phyloP scores from a whole-genome alignment of 75 land plant species.

The Picea glauca region DNA sequence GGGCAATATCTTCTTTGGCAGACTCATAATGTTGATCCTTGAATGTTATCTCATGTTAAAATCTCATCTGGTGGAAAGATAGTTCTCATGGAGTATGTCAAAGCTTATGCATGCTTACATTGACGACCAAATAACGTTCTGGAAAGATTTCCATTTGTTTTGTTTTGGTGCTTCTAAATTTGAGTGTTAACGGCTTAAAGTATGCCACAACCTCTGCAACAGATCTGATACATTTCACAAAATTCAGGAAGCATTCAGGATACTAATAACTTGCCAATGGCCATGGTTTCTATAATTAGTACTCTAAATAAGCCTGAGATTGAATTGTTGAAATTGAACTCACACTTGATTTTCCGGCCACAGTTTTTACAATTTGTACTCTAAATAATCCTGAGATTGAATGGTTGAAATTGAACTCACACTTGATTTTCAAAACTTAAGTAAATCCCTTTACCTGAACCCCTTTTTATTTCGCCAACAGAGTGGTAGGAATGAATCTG shows the following conservation, averaged over 20 bases:
- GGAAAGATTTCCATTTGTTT: slow-evolving; percentile 42
- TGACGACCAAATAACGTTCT: slow-evolving; percentile 70
- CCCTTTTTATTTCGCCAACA: slow-evolving; percentile 69
- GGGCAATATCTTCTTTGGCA: background rate
- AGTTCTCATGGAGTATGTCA: background rate
- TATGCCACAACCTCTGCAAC: slow-evolving; percentile 38
- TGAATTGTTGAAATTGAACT: background rate
- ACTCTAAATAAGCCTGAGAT: background rate
- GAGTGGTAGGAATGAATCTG: slow-evolving; percentile 58
- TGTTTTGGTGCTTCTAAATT: slow-evolving; percentile 32
- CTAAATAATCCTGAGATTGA: background rate
- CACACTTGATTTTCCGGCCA: background rate
- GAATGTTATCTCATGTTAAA: too few relatives aligned
- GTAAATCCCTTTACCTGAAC: slow-evolving; percentile 23
- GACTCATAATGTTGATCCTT: too few relatives aligned
- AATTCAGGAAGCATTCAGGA: background rate
- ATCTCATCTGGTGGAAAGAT: too few relatives aligned
- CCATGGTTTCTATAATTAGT: background rate
- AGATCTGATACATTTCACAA: slow-evolving; percentile 20
- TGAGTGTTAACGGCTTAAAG: slow-evolving; percentile 55
- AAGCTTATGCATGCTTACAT: slow-evolving; percentile 37
- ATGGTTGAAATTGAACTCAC: background rate
- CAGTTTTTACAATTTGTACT: too few relatives aligned
- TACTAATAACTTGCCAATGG: background rate
- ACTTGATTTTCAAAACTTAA: background rate